Evolutionary conservation across 768 basidiomycete species (phyloP).

Genomic region (Macrocybe gigantea): DNA sequence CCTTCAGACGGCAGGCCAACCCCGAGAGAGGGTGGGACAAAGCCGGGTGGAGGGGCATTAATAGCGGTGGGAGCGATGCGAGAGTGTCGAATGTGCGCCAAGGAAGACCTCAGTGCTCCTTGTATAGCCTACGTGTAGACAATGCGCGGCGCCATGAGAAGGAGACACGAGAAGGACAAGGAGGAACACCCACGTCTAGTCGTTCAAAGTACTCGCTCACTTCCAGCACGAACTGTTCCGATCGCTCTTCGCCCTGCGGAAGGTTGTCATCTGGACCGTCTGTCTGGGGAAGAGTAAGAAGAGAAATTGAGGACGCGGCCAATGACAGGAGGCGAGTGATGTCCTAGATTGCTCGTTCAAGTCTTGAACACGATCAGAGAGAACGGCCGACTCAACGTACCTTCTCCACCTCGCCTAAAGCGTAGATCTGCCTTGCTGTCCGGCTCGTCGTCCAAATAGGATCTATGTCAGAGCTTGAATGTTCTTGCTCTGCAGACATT

Average conservation of each 20-base stretch:
- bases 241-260: constrained; percentile 77
- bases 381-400: constrained; percentile 24
- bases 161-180: background rate
- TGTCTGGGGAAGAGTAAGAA: constrained; percentile 80
- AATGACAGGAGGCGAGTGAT: constrained; percentile 70
- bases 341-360: constrained; percentile 42
- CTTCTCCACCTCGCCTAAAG: constrained; percentile 77
- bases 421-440: constrained; percentile 77
- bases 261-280: constrained; percentile 62
- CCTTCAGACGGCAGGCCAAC: constrained; percentile 58
- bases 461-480: constrained; percentile 42
- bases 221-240: constrained; percentile 80
- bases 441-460: constrained; percentile 79
- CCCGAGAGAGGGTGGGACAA: constrained; percentile 74
- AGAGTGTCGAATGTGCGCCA: constrained; percentile 77
- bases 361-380: no score
- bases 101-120: constrained; percentile 65
- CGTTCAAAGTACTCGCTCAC: constrained; percentile 84
- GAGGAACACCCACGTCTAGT: constrained; percentile 49
- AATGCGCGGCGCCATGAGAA: constrained; percentile 4
- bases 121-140: constrained; percentile 56
- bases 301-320: constrained; percentile 73
- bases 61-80: constrained; percentile 88
- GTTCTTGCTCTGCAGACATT: no score
- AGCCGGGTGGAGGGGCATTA: constrained; percentile 66